Base-by-base conservation (phyloP, 1,139 yeast species). In the Lodderomyces pseudojiufengensis region DNA sequence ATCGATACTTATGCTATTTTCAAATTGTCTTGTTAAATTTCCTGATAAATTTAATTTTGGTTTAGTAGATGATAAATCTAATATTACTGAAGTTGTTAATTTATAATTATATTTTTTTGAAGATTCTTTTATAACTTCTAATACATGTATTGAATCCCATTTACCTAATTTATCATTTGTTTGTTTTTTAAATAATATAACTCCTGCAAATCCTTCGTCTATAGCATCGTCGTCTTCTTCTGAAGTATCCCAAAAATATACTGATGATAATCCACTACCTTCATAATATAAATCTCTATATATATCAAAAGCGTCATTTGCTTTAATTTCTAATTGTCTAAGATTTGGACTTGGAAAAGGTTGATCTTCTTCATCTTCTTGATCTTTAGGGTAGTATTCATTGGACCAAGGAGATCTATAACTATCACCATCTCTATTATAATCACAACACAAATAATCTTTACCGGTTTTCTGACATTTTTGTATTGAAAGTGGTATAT, bases 71-170 rank as follows among this genome's bases (percentile, higher is more conserved):
- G 56, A 54, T 44, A 92, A 65, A 51, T 84, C 90, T 43, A 92
- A 72, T 37, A 92, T 86, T 26, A 92, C 86, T 1, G 97, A 87
- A 1, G 95, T 80, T 3, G 98, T 92, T 44, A 90, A 63, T 48
- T 82, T 80, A 57, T 92, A 92, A 24, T 45, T 61, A 56, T 83
- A 84, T 13, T 65, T 60, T 9, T 69, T 54, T 12, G 66, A 48
- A 16, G 71, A 63, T 24, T 65, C 63, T 1, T 73, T 71, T 14
- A 68, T 69, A 9, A 84, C 85, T 59, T 92, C 97, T 50, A 92
- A 76, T 16, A 92, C 97, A 57, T 92, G 97, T 47, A 88, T 84
- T 35, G 92, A 79, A 58, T 90, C 95, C 97, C 97, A 90, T 36
- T 75, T 72, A 11, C 90, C 88, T 12, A 65, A 55, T 27, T 59